phyloP scores from a whole-genome alignment of 305 asterid genomes.

The Fraxinus latifolia region DNA sequence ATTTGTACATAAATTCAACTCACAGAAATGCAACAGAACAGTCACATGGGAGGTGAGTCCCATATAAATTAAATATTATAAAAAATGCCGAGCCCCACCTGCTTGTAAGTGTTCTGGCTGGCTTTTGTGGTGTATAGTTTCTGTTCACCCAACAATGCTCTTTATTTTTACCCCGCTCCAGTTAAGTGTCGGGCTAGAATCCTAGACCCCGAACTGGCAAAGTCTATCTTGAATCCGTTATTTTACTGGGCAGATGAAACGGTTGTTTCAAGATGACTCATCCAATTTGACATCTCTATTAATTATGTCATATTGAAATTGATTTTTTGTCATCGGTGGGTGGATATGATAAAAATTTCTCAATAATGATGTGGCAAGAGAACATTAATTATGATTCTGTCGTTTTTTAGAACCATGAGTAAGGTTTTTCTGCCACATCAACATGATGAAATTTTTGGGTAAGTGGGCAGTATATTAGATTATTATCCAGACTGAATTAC shows the following conservation, averaged over 20 bases:
- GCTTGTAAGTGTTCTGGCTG: too few relatives aligned
- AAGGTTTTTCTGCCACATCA: too few relatives aligned
- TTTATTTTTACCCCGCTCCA: background rate
- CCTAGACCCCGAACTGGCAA: background rate
- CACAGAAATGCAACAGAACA: too few relatives aligned
- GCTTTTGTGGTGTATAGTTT: too few relatives aligned
- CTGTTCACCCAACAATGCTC: too few relatives aligned
- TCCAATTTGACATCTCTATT: background rate
- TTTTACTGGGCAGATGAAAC: too few relatives aligned
- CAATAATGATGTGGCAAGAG: background rate
- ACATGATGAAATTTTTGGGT: background rate
- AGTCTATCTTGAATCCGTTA: background rate
- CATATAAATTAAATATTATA: too few relatives aligned
- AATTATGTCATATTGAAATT: background rate
- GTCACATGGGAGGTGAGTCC: too few relatives aligned
- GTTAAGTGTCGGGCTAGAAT: background rate
- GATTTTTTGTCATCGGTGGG: background rate
- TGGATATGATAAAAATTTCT: too few relatives aligned
- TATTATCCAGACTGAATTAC: background rate
- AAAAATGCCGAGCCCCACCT: too few relatives aligned
- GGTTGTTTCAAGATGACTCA: background rate
- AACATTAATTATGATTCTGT: too few relatives aligned
- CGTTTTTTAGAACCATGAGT: background rate
- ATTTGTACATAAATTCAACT: too few relatives aligned
- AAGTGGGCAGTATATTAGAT: background rate